phyloP scores from a whole-genome alignment of 1,139 yeast genomes.

The Geotrichum reessii region DNA sequence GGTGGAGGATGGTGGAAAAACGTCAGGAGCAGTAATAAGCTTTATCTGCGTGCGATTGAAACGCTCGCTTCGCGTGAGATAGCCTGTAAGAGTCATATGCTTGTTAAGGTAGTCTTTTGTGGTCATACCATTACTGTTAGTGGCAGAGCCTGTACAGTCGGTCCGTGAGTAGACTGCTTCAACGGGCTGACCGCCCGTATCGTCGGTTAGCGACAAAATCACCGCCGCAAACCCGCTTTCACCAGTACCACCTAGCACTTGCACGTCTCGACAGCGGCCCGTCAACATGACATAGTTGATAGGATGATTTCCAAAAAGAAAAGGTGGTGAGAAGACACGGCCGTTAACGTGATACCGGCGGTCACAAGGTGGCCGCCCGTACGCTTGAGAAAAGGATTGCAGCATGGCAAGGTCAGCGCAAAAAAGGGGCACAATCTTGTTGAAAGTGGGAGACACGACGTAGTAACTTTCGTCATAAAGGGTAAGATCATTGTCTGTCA shows the following conservation, averaged over 20 bases:
- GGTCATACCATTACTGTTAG: background rate
- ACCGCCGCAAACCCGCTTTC: background rate
- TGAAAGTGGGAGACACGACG: constrained; percentile 21
- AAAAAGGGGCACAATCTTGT: constrained; percentile 25
- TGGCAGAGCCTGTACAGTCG: background rate
- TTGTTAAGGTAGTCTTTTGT: background rate
- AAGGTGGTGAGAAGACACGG: constrained; percentile 17
- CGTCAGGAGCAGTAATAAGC: background rate
- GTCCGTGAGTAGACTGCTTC: background rate
- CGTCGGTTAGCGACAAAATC: background rate
- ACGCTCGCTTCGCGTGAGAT: background rate
- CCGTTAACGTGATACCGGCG: background rate
- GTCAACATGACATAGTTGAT: constrained; percentile 26
- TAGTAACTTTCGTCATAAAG: constrained; percentile 20
- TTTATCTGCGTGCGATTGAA: background rate
- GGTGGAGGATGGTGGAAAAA: background rate
- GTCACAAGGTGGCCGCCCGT: constrained; percentile 4
- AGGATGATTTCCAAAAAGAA: constrained; percentile 28
- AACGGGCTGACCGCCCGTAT: background rate
- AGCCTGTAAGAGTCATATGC: background rate
- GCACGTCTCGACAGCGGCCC: constrained; percentile 23
- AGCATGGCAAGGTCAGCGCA: constrained; percentile 20
- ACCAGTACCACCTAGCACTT: background rate
- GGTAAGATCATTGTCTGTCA: background rate
- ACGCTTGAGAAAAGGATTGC: constrained; percentile 15